Evolutionary conservation across 768 basidiomycete species (phyloP).

Genomic region (Rubroboletus satanas): DNA sequence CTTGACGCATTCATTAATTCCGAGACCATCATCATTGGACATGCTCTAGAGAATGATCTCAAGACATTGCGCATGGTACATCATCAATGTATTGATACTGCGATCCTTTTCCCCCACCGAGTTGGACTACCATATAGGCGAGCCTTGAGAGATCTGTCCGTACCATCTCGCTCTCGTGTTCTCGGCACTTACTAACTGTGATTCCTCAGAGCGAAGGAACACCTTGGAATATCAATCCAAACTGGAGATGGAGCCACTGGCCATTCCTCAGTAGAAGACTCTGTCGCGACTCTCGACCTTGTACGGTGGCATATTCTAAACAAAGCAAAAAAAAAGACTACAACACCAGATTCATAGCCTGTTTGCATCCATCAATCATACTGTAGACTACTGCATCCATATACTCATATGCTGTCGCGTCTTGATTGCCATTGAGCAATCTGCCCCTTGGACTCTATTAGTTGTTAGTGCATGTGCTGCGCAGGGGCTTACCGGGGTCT

Average conservation of each 20-base stretch:
- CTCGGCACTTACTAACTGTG: conserved; percentile 7
- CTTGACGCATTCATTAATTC: conserved; percentile 70
- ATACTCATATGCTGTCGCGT: not conserved
- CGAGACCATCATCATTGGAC: conserved; percentile 85
- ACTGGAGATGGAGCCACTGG: conserved; percentile 68
- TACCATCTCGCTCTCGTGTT: not conserved
- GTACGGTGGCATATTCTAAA: conserved; percentile 80
- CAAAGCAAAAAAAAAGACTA: conserved; percentile 37
- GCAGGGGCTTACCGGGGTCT: not conserved
- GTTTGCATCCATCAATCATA: not conserved
- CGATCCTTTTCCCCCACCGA: conserved; percentile 80
- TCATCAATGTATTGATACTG: conserved; percentile 81
- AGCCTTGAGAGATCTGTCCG: conserved; percentile 77
- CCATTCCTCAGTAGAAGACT: conserved; percentile 91
- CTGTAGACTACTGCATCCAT: conserved; percentile 1
- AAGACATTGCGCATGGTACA: conserved; percentile 88
- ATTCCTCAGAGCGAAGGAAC: conserved; percentile 65
- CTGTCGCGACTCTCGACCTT: conserved; percentile 81
- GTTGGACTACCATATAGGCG: conserved; percentile 73
- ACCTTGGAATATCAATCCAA: conserved; percentile 80
- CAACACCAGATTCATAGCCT: conserved; percentile 16
- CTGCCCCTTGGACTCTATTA: not conserved
- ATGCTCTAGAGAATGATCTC: conserved; percentile 91
- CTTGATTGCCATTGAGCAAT: not conserved
- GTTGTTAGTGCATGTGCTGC: not conserved